Percentiles rank a stretch among this genome's conserved stretches.
Conservation (phyloP, 108 stramenopile genomes). For the Asterionellopsis glacialis region DNA sequence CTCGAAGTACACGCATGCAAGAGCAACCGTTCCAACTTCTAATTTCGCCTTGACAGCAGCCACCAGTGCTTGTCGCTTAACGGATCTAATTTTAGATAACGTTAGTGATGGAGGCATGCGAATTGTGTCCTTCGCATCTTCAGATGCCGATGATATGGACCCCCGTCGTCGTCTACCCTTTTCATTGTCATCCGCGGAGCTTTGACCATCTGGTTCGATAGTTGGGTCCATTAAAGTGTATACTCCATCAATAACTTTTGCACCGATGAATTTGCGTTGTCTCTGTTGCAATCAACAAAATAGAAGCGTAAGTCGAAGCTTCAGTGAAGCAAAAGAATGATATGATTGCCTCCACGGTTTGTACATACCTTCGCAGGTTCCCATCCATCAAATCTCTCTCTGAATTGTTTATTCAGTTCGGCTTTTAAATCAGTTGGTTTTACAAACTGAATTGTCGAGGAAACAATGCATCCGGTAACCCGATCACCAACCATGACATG, state of each 20-base stretch:
- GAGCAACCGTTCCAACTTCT: constrained; percentile 84
- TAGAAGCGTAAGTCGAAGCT: not conserved
- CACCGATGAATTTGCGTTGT: constrained; percentile 59
- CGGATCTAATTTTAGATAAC: constrained; percentile 81
- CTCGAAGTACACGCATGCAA: constrained; percentile 91
- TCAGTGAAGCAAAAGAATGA: not conserved
- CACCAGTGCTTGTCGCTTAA: constrained; percentile 81
- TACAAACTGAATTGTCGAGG: constrained; percentile 87
- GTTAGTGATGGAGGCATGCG: constrained; percentile 93
- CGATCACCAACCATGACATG: constrained; percentile 86
- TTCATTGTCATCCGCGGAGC: not conserved
- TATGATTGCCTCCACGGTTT: constrained; percentile 9
- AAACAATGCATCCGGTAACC: constrained; percentile 70
- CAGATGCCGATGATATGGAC: constrained; percentile 13
- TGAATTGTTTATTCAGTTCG: constrained; percentile 90
- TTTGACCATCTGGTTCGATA: constrained; percentile 26
- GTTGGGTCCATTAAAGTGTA: constrained; percentile 78
- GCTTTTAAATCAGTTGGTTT: constrained; percentile 82
- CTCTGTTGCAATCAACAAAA: not conserved
- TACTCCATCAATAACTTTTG: constrained; percentile 70
- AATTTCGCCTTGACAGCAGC: constrained; percentile 67
- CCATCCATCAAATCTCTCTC: constrained; percentile 88
- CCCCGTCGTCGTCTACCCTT: constrained; percentile 24
- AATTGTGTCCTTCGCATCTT: constrained; percentile 42
- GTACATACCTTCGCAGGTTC: constrained; percentile 59